Conservation (phyloP, 2,329 filamentous ascomycete species). For the Sclerotinia subarctica region DNA sequence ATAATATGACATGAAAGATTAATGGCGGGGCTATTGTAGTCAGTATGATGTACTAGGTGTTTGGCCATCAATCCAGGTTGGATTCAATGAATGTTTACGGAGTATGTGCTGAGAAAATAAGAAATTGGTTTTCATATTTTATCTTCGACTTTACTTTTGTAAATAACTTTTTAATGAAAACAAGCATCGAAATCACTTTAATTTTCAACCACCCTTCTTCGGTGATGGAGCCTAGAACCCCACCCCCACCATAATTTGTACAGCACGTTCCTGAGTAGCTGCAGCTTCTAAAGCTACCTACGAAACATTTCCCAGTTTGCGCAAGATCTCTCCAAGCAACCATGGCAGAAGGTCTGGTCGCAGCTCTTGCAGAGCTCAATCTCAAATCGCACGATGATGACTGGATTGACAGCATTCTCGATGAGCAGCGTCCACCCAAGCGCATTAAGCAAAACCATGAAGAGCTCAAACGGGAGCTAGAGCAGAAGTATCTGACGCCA, state of each 20-base stretch:
- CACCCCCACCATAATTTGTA: constrained; percentile 12
- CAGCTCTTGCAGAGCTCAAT: constrained; percentile 51
- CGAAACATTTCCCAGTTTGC: neutral
- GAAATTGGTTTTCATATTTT: too few relatives aligned
- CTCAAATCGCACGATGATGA: constrained; percentile 39
- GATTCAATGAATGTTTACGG: neutral
- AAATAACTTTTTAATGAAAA: neutral
- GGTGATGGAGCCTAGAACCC: neutral
- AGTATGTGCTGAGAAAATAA: neutral
- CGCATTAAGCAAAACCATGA: constrained; percentile 51
- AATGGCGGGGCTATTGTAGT: neutral
- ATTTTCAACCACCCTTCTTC: neutral
- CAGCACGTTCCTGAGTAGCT: constrained; percentile 1
- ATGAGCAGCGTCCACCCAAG: constrained; percentile 51
- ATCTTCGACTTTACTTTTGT: neutral
- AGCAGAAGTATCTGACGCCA: constrained; percentile 74
- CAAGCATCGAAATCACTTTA: neutral
- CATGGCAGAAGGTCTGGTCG: constrained; percentile 42
- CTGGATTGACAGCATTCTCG: constrained; percentile 59
- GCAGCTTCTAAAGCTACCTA: constrained; percentile 2
- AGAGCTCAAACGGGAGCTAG: constrained; percentile 67
- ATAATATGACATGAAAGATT: neutral
- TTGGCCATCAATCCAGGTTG: neutral
- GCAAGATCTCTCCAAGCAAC: constrained; percentile 3
- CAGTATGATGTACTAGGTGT: neutral